Evolutionary conservation across 805 yeast genomes (phyloP).

Genomic region (Lipomyces mesembrius): DNA sequence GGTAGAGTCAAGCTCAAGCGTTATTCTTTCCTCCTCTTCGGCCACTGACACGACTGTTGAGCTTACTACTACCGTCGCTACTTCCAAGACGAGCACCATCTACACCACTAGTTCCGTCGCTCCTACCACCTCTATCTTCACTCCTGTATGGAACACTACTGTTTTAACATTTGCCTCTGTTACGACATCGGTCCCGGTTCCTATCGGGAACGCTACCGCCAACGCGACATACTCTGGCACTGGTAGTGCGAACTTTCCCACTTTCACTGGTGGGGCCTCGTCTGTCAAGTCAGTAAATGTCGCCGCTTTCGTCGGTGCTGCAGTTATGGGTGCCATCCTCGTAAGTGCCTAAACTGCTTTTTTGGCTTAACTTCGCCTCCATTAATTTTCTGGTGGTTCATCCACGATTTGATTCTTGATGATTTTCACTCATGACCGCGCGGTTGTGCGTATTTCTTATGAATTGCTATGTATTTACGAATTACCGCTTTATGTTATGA

Average conservation of each 20-base stretch:
- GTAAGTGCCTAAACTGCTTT: background rate
- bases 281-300: background rate
- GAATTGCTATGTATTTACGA: background rate
- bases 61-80: slow-evolving; percentile 5
- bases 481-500: no score
- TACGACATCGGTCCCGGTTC: background rate
- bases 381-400: background rate
- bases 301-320: background rate
- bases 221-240: slow-evolving; percentile 5
- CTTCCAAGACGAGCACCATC: slow-evolving; percentile 7
- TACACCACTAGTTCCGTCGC: slow-evolving; percentile 17
- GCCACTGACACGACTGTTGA: background rate
- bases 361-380: background rate
- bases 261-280: slow-evolving; percentile 13
- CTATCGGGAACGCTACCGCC: background rate
- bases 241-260: slow-evolving; percentile 6
- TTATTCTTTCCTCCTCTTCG: background rate
- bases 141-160: slow-evolving; percentile 4
- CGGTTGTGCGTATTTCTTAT: no score
- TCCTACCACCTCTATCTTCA: slow-evolving; percentile 8
- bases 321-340: slow-evolving; percentile 1
- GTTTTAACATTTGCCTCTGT: background rate
- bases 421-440: background rate
- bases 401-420: background rate
- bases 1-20: background rate